Evolutionary conservation across 2,329 filamentous ascomycete genomes (phyloP), one percentile per base, ranked within the genome.

Genomic region (Xylariaceae sp.): DNA sequence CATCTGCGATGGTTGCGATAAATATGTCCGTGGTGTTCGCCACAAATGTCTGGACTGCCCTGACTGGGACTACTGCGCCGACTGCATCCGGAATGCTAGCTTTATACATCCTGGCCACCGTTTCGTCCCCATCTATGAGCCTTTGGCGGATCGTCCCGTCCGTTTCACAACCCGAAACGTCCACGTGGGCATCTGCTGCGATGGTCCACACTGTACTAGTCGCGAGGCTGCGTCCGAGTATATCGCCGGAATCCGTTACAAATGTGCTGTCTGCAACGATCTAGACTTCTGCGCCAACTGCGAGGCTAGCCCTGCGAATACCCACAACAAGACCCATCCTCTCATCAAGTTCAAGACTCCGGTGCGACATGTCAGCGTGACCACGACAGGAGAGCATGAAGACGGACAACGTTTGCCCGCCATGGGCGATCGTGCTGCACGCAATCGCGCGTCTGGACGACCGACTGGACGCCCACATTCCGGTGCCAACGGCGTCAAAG

Each of bases 1-100:
- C 53, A 85, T 96, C 57, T 99, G 94, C 66, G 94, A 99, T 73
- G 89, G 89, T 38, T 99, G 95, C 68, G 89, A 97, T 62, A 86
- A 85, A 78, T 84, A 83, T 68, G 94, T 99, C 62, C 77, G 80
- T 60, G 95, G 94, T 60, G 79, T 96, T 49, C 92, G 94, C 60
- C 87, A 97, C 81, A 99, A 99, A 78, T 99, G 94, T 69, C 77
- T 97, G 57, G 86, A 90, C 67, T 99, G 94, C 75, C 94, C 95
- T 39, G 94, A 99, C 69, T 99, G 90, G 87, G 94, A 99, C 65
- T 97, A 89, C 73, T 99, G 94, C 75, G 78, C 80, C 19, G 75
- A 81, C 9, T 99, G 95, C 70, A 70, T 89, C 51, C 71, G 77
- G 60, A 81, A 78, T 58, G 86, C 89, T 40, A 69, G 72, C 52